Base-by-base conservation (phyloP, 768 basidiomycete species). In the Termitomyces bulborhizus region DNA sequence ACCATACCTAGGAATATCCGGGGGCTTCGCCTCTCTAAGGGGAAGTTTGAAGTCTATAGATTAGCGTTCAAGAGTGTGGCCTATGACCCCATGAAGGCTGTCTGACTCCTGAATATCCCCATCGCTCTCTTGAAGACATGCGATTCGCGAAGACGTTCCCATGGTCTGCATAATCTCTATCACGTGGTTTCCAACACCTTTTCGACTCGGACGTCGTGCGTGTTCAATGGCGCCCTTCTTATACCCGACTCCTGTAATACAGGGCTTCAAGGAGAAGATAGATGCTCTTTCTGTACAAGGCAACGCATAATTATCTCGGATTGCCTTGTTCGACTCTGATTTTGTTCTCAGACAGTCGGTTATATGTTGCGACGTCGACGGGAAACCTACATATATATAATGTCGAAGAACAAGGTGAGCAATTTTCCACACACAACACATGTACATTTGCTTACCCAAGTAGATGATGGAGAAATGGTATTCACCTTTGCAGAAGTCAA, bases 281-380 rank as follows among this genome's bases (percentile, higher is more conserved):
- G 78, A 79, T 53, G 68, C 76, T 31, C 50, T 78, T 36, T 55
- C 66, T 8, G 68, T 76, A 3, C 76, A 78, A 72, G 78, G 78
- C 69, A 40, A 51, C 46, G 16, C 49, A n/a, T 18, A 21, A 26
- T 2, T 6, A 9, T 44, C 42, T 41, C n/a, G 46, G 50, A 50
- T 40, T 8, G 21, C 7, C 39, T 37, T 21, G 21, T 43, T 26
- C 3, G 27, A 21, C n/a, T 8, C 27, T 45, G 21, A 58, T 21
- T 21, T n/a, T 46, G 21, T 31, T 32, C n/a, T 24, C 61, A 86
- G 84, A 76, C 29, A 77, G 81, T 64, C 73, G 74, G 60, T 65
- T 90, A 21, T 91, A 86, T 61, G 62, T 88, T 54, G 85, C 85
- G 15, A 84, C 84, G 18, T 71, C 77, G 4, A 73, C 69, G 0